phyloP scores from a whole-genome alignment of 2,329 filamentous ascomycete genomes.

The Penicillium sp. region DNA sequence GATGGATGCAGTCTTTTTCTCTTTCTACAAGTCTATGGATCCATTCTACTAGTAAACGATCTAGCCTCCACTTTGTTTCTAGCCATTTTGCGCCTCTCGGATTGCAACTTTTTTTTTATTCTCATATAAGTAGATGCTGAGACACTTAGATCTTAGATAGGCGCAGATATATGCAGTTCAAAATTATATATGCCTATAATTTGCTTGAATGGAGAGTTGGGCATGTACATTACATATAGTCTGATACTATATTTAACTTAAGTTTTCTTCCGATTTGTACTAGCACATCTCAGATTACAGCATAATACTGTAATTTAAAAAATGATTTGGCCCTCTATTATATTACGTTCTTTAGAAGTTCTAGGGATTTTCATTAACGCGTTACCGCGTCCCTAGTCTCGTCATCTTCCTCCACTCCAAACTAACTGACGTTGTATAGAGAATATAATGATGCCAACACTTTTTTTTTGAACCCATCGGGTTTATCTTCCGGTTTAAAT shows the following conservation, averaged over 20 bases:
- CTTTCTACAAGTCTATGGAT: not conserved
- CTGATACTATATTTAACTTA: conserved; percentile 3
- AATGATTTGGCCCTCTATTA: not conserved
- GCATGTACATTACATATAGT: not conserved
- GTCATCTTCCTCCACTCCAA: conserved; percentile 2
- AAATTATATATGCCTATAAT: no score
- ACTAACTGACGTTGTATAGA: no score
- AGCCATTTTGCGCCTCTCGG: not conserved
- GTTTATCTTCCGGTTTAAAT: not conserved
- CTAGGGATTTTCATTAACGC: not conserved
- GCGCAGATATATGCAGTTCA: not conserved
- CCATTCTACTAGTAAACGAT: not conserved
- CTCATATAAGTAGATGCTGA: not conserved
- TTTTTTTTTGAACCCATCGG: not conserved
- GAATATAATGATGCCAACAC: no score
- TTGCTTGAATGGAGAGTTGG: not conserved
- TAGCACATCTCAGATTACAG: not conserved
- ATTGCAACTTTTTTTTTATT: no score
- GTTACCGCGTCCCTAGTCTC: conserved; percentile 1
- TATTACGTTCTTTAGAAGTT: not conserved
- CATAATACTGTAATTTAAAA: not conserved
- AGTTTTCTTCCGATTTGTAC: not conserved
- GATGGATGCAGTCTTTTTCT: conserved; percentile 12
- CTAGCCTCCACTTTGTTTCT: not conserved
- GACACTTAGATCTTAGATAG: not conserved